Percentiles rank a stretch among this genome's conserved stretches.
Conservation (phyloP, 2,329 filamentous ascomycete genomes). For the Ceratocystis alfenasii region DNA sequence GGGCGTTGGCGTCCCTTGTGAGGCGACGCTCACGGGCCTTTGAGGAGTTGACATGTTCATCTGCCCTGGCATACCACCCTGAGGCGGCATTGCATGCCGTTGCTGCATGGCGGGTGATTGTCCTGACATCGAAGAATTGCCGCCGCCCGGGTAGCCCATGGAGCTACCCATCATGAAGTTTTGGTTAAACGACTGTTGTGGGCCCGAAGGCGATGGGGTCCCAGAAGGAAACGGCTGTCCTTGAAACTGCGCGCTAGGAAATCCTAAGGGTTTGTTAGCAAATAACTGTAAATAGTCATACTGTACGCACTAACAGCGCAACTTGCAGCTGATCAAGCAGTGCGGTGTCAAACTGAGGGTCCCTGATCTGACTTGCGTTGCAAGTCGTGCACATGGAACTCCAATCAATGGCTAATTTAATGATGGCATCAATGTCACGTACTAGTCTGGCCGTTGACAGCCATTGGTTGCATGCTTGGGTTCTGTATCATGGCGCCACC, state of each 20-base stretch:
- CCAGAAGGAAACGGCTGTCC: conserved; percentile 16
- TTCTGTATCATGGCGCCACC: conserved; percentile 51
- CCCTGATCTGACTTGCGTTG: background rate
- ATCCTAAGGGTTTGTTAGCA: conserved; percentile 15
- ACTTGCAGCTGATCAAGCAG: too few relatives aligned
- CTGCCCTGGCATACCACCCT: conserved; percentile 33
- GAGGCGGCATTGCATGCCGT: conserved; percentile 38
- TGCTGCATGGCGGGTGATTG: conserved; percentile 48
- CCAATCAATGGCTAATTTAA: background rate
- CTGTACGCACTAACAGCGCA: background rate
- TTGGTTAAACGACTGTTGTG: conserved; percentile 22
- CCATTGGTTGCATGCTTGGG: conserved; percentile 47
- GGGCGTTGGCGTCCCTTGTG: conserved; percentile 31
- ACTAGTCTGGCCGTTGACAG: conserved; percentile 36
- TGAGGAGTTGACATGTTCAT: conserved; percentile 27
- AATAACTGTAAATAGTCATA: background rate
- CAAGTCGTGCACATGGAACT: background rate
- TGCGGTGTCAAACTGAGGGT: background rate
- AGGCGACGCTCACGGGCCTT: conserved; percentile 27
- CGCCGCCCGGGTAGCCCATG: conserved; percentile 39
- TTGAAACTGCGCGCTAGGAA: conserved; percentile 16
- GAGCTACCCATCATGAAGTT: conserved; percentile 28
- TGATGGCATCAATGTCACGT: background rate
- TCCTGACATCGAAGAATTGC: conserved; percentile 41
- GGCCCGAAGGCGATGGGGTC: conserved; percentile 15